Base-by-base conservation (phyloP, 2,329 filamentous ascomycete species). In the Neocatenulostroma microsporum region DNA sequence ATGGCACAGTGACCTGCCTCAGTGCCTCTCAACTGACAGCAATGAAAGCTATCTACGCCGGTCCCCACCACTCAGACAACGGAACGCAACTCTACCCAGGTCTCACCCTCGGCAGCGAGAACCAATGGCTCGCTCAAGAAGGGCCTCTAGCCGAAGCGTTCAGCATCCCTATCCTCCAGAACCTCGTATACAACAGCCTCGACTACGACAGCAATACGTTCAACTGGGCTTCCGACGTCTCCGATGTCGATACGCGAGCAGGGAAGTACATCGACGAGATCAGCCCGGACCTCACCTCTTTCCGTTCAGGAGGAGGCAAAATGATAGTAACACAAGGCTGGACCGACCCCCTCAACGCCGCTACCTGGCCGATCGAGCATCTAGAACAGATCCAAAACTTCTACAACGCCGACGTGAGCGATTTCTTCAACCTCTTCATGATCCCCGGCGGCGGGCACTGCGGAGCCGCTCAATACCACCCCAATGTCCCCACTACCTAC, bases 91-190 rank as follows among this genome's bases (percentile, higher is more conserved):
- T 66, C 6, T 67, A 67, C 42, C 63, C 64, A 2, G 63, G 64
- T 7, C 64, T 66, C 34, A 46, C 50, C 1, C 40, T 61, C 11
- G 63, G 64, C 26, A 63, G 60, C 4, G 64, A 68, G 35, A 57
- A 41, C 6, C 47, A 57, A 28, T 66, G 61, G 63, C 32, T 55
- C 4, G 9, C 43, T 1, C 62, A 64, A 40, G 59, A 66, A 48
- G 53, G 51, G 3, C 20, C 30, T 2, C 48, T 67, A 1, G 52
- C 60, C 3, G 26, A 57, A 4, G 51, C 48, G 3, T 67, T 62
- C 43, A 55, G 56, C 10, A 49, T 61, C 3, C 62, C 60, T 1
- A 57, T 66, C 8, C 40, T 68, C n/a, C 61, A 66, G 39, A 64
- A 67, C 33, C 49, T 67, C 11, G 61, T 64, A 5, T 66, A 60